Evolutionary conservation across 2,329 filamentous ascomycete species (phyloP).

Genomic region (Westerdykella sp.): DNA sequence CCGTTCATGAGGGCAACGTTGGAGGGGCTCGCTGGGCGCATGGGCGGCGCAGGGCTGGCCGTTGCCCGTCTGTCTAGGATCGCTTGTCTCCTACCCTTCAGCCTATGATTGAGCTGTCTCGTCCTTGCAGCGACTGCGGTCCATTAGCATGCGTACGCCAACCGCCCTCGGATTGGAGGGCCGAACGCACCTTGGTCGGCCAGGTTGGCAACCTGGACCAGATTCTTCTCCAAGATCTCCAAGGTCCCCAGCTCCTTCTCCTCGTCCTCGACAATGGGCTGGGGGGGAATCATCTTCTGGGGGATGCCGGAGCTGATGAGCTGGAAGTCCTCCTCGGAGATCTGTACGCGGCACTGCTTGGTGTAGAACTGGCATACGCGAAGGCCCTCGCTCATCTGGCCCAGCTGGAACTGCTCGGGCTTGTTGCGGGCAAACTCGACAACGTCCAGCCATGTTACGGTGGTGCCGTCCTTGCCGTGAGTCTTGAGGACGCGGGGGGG

Average conservation of each 20-base stretch:
- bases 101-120: conserved; percentile 71
- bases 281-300: conserved; percentile 72
- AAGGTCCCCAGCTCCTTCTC: conserved; percentile 76
- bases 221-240: conserved; percentile 74
- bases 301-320: conserved; percentile 77
- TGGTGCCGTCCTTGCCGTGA: conserved; percentile 54
- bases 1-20: conserved; percentile 41
- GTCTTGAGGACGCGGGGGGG: conserved; percentile 62
- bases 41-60: conserved; percentile 37
- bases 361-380: conserved; percentile 76
- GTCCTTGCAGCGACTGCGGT: conserved; percentile 58
- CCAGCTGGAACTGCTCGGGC: conserved; percentile 69
- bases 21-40: conserved; percentile 36
- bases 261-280: conserved; percentile 80
- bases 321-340: conserved; percentile 81
- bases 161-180: neutral
- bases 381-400: conserved; percentile 60
- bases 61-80: conserved; percentile 59
- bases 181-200: conserved; percentile 61
- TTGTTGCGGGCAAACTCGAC: conserved; percentile 78
- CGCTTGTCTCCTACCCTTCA: conserved; percentile 68
- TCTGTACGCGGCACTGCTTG: conserved; percentile 75
- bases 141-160: neutral
- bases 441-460: conserved; percentile 76
- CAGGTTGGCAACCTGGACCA: conserved; percentile 69